Conservation (phyloP, 805 yeast genomes). For the Myxozyma kluyveri region DNA sequence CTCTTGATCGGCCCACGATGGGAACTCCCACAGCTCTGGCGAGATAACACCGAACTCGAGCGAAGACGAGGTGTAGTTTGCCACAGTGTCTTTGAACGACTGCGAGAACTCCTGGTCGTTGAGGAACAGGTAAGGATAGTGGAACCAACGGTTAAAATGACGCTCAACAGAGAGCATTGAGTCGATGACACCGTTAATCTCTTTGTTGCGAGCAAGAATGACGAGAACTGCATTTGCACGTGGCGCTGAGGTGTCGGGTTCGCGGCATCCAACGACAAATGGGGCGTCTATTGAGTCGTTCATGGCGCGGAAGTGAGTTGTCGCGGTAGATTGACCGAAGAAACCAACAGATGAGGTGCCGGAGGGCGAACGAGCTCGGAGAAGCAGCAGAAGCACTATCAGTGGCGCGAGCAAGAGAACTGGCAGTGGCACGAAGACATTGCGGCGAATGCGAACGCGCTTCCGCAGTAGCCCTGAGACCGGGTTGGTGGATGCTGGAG, state of each 20-base stretch:
- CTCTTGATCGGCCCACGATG: constrained; percentile 44
- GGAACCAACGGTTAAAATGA: constrained; percentile 90
- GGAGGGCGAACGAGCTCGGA: constrained; percentile 7
- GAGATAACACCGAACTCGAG: constrained; percentile 72
- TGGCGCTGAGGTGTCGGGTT: constrained; percentile 46
- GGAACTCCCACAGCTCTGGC: constrained; percentile 67
- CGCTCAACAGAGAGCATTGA: constrained; percentile 75
- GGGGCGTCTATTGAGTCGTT: constrained; percentile 42
- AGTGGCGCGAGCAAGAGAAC: constrained; percentile 12
- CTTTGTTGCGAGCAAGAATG: constrained; percentile 77
- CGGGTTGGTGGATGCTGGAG: constrained; percentile 1
- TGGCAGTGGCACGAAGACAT: constrained; percentile 19
- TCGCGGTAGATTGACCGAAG: not conserved
- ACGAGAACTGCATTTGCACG: constrained; percentile 83
- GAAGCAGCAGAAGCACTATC: constrained; percentile 1
- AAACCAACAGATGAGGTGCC: constrained; percentile 1
- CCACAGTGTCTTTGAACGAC: constrained; percentile 57
- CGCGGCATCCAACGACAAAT: constrained; percentile 54
- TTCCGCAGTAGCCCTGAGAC: constrained; percentile 9
- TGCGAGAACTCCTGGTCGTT: constrained; percentile 74
- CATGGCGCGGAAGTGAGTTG: constrained; percentile 11
- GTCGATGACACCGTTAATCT: constrained; percentile 68
- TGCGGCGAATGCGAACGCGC: constrained; percentile 25
- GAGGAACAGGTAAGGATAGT: constrained; percentile 88
- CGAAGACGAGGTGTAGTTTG: constrained; percentile 53